Conservation (phyloP, 75 land plant species). For the Ceratopteris richardii region DNA sequence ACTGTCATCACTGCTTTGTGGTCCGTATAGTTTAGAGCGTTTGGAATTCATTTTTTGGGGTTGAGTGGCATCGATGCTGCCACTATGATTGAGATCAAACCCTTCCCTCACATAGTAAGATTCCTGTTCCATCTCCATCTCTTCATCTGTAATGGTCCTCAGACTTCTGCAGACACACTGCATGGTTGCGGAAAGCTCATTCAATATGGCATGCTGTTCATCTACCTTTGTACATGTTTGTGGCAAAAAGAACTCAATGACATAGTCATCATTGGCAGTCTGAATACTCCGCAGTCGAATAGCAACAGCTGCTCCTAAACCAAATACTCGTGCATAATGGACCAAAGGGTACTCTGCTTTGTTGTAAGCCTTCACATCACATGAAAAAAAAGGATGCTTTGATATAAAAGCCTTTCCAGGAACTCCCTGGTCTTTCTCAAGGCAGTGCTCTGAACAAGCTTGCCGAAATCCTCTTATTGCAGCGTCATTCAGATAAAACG, state of each 20-base stretch:
- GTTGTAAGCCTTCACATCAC: constrained; percentile 43
- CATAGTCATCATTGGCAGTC: constrained; percentile 57
- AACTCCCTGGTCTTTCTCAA: constrained; percentile 72
- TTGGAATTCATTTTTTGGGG: not conserved
- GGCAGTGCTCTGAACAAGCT: constrained; percentile 78
- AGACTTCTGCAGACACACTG: constrained; percentile 58
- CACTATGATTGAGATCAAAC: not conserved
- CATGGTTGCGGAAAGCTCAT: constrained; percentile 53
- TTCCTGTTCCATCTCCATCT: constrained; percentile 40
- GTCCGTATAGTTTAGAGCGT: no score
- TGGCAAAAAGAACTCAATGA: constrained; percentile 82
- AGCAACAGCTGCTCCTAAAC: constrained; percentile 69
- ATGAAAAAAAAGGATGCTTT: constrained; percentile 65
- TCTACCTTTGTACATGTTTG: constrained; percentile 36
- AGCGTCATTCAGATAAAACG: constrained; percentile 51
- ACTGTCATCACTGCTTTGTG: no score
- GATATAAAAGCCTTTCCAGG: constrained; percentile 68
- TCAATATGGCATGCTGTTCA: constrained; percentile 56
- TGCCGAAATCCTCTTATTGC: constrained; percentile 47
- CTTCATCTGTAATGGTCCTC: constrained; percentile 57
- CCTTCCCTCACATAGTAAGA: not conserved
- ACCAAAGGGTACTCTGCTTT: constrained; percentile 76
- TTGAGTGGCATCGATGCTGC: not conserved
- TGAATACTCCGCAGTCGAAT: constrained; percentile 57
- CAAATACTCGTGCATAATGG: constrained; percentile 72